phyloP scores from a whole-genome alignment of 2,329 filamentous ascomycete genomes.

The Plectosphaerella plurivora region DNA sequence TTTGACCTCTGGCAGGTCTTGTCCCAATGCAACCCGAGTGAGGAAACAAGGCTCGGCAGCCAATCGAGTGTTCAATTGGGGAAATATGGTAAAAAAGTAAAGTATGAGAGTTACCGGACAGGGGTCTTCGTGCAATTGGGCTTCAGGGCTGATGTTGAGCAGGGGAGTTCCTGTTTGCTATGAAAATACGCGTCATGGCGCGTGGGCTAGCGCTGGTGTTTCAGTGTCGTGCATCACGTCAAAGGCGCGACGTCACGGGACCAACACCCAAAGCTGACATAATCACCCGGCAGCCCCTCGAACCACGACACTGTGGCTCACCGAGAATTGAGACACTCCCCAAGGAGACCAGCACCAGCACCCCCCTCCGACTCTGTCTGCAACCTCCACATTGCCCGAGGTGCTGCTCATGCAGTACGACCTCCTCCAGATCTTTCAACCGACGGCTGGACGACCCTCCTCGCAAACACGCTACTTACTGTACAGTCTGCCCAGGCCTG shows the following conservation, averaged over 20 bases:
- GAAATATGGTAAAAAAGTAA: no score
- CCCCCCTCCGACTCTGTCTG: neutral
- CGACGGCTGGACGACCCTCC: neutral
- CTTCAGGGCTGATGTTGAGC: no score
- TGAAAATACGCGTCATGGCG: no score
- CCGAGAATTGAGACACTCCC: neutral
- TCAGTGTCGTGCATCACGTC: neutral
- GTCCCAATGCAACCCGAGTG: no score
- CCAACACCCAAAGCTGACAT: neutral
- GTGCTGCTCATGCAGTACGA: neutral
- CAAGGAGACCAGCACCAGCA: neutral
- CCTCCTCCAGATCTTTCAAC: neutral
- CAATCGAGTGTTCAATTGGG: no score
- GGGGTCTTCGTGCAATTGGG: no score
- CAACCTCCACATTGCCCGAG: neutral
- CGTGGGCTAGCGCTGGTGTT: neutral
- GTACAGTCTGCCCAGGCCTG: no score
- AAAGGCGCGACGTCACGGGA: constrained; percentile 1
- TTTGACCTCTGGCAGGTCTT: no score
- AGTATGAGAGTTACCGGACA: no score
- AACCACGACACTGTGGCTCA: neutral
- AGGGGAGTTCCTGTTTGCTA: neutral
- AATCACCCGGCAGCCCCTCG: neutral
- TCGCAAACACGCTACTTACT: neutral
- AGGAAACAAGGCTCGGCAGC: no score